A percentile compares a stretch with the other conserved stretches of the same genome.
Conservation (phyloP, 306 rosid species). For the Rosa lucieae region DNA sequence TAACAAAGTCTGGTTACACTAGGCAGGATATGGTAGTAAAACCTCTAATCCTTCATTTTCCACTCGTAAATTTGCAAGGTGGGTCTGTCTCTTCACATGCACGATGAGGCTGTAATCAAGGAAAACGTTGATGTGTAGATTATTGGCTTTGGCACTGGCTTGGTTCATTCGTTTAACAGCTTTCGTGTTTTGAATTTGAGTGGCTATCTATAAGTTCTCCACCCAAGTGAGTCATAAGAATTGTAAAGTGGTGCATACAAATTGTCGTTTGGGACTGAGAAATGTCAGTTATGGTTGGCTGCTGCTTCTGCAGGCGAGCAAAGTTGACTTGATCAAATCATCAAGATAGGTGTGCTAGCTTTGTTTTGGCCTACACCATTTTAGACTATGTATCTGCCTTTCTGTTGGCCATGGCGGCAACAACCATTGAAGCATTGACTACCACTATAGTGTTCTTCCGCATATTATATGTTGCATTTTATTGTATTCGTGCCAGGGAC, state of each 20-base stretch:
- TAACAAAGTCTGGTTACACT: not conserved
- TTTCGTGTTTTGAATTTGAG: not conserved
- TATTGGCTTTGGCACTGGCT: not conserved
- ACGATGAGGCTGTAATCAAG: not conserved
- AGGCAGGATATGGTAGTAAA: not conserved
- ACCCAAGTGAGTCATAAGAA: not conserved
- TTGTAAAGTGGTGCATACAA: not conserved
- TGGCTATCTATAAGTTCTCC: not conserved
- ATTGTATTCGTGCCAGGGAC: not conserved
- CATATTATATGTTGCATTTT: not conserved
- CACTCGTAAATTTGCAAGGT: not conserved
- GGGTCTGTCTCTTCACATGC: not conserved
- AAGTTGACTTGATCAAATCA: conserved; percentile 19
- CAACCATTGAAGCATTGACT: conserved; percentile 18
- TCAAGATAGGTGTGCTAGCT: conserved; percentile 1
- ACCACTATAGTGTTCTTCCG: not conserved
- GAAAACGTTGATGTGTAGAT: conserved; percentile 1
- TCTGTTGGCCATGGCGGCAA: conserved; percentile 6
- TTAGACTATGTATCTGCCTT: not conserved
- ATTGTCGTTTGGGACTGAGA: not conserved
- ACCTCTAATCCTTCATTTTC: not conserved
- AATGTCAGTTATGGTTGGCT: conserved; percentile 6
- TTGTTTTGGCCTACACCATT: not conserved
- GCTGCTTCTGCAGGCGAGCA: conserved; percentile 7
- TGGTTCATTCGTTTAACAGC: not conserved